Base-by-base conservation (phyloP, 345 rosid genomes). In the Populus tremula region DNA sequence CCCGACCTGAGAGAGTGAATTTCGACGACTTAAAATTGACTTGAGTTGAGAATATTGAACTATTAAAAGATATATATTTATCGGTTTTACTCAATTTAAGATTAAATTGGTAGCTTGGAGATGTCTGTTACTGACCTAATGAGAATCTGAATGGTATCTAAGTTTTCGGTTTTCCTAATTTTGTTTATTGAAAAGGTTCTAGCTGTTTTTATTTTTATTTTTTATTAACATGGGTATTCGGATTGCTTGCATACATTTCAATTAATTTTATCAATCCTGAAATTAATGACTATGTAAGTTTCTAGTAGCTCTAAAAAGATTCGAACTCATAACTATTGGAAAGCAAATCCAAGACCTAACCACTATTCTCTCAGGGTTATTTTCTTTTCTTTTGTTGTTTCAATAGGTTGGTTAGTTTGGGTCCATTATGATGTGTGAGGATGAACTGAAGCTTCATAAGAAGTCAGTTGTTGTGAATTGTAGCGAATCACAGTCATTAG, bases 211-310 rank as follows among this genome's bases (percentile, higher is more conserved):
- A 10, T 6, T 39, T 7, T 7, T 5, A 3, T 2, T 31, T 4
- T 33, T 33, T 33, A 4, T 33, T 33, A 33, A 33, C 0, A 0
- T 33, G 0, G 0, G 5, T 33, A 4, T 33, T 0, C 5, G 5
- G 36, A 0, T 0, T 0, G 0, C 0, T 33, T 33, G 5, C 5
- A 0, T 4, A 0, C 0, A 33, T 4, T 0, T 33, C 5, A 0
- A 33, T 0, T 33, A 33, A 33, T 33, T 0, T 0, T 0, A 33
- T 0, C 0, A 0, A 0, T 0, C 0, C 0, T 33, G 5, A 33
- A 33, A 0, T 33, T 33, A 33, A 33, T 2, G 31, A 29, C 31
- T 2, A 29, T 2, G 2, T 29, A 29, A 29, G n/a, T n/a, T n/a
- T n/a, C n/a, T n/a, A n/a, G 2, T 29, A 1, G 31, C 2, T 29